Base-by-base conservation (phyloP, 2,329 filamentous ascomycete species). In the Aspergillus fischeri region DNA sequence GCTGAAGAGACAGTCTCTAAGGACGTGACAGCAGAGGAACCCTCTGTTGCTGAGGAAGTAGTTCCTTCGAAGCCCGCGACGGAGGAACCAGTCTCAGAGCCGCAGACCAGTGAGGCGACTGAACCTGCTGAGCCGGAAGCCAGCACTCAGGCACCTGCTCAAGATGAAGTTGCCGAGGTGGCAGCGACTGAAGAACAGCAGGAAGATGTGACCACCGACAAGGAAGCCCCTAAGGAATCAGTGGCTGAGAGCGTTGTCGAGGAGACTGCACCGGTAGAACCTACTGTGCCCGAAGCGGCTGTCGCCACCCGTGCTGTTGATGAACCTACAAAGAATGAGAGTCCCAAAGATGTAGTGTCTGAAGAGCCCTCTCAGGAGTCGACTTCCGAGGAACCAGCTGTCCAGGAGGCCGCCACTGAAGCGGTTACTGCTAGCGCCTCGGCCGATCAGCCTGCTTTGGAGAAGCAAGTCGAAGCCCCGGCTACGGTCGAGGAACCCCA, bases 1-100 rank as follows among this genome's bases (percentile, higher is more conserved):
- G 27, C 41, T 29, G 32, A 52, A 25, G 59, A 53, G 47, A 28
- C 44, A 21, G 4, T 24, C 24, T 44, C 29, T 5, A 53, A 55
- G 38, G 55, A 41, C 7, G 10, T 48, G 17, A 49, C 52, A 2
- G 52, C 44, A n/a, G 42, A 51, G n/a, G 60, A 63, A 29, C 20
- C 32, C 14, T 17, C 52, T 20, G n/a, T n/a, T n/a, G 27, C 25
- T 14, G 47, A 54, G 9, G 49, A 55, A 51, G 38, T 44, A 4
- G 24, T 25, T 29, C 28, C 49, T 29, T 51, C 48, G 24, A 44
- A 55, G 32, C 32, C 52, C 10, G 42, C 29, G 3, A 29, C 53
- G 21, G 35, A 52, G 38, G 52, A 56, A 24, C 50, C 35, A 48
- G 24, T 8, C 41, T 21, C 17, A 7, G 32, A 38, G 32, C 32